Percentiles rank a stretch among this genome's conserved stretches.
Conservation (phyloP, 2,329 filamentous ascomycete species). For the Stagonosporopsis tanaceti region DNA sequence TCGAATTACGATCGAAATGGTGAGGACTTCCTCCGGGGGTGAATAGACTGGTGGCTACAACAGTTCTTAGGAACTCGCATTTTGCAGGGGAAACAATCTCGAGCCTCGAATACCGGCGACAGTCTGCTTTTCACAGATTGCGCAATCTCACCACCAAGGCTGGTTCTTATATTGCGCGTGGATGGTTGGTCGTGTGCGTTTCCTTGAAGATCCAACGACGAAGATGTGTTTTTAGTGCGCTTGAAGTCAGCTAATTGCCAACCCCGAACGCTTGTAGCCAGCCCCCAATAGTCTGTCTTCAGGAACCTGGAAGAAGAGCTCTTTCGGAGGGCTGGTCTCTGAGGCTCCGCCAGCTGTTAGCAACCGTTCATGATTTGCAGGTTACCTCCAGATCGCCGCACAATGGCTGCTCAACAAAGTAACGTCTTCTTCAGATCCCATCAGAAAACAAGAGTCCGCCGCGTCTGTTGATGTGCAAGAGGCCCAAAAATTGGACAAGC, state of each 20-base stretch:
- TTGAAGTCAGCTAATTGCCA: neutral
- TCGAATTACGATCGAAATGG: neutral
- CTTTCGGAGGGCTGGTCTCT: neutral
- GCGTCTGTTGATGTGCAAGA: neutral
- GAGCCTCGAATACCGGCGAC: neutral
- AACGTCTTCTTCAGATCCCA: neutral
- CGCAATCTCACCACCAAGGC: neutral
- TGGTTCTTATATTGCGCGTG: neutral
- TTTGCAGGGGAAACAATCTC: neutral
- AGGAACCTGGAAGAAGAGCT: neutral
- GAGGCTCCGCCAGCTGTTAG: neutral
- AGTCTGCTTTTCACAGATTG: neutral
- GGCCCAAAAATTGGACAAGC: neutral
- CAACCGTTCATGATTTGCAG: neutral
- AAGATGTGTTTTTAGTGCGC: neutral
- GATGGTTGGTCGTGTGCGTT: neutral
- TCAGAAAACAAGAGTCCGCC: neutral
- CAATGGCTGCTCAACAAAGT: neutral
- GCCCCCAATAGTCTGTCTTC: neutral
- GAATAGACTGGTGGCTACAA: neutral
- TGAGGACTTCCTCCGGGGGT: neutral
- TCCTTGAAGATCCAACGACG: neutral
- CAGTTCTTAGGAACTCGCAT: neutral
- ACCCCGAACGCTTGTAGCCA: neutral
- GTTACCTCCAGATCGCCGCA: neutral